phyloP scores from a whole-genome alignment of 495 filamentous ascomycete genomes.

The Aspergillus sclerotioniger region DNA sequence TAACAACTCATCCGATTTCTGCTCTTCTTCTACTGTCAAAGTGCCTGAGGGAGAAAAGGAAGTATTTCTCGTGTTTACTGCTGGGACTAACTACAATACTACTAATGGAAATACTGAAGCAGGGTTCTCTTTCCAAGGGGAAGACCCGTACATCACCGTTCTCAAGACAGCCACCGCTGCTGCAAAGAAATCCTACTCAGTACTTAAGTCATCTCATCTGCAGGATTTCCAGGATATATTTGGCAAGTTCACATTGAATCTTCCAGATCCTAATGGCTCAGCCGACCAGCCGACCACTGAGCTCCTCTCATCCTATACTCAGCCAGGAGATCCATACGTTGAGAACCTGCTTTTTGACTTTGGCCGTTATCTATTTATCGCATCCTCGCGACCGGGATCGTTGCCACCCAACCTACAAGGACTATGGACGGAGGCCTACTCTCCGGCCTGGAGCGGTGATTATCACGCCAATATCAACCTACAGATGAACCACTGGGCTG shows the following conservation, averaged over 20 bases:
- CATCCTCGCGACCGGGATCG: slow-evolving; percentile 34
- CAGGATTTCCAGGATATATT: slow-evolving; percentile 38
- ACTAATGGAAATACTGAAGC: slow-evolving; percentile 38
- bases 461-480: slow-evolving; percentile 54
- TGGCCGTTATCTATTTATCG: slow-evolving; percentile 46
- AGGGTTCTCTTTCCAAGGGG: slow-evolving; percentile 45
- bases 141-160: slow-evolving; percentile 39
- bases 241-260: slow-evolving; percentile 34
- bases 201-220: slow-evolving; percentile 35
- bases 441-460: slow-evolving; percentile 44
- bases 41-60: slow-evolving; percentile 2
- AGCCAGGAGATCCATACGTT: slow-evolving; percentile 40
- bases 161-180: slow-evolving; percentile 28
- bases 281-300: slow-evolving; percentile 33
- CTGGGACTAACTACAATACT: slow-evolving; percentile 46
- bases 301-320: slow-evolving; percentile 33
- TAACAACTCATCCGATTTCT: not conserved
- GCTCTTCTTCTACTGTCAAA: slow-evolving; percentile 13
- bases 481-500: slow-evolving; percentile 53
- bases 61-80: slow-evolving; percentile 36
- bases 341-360: slow-evolving; percentile 47
- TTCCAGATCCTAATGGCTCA: slow-evolving; percentile 40
- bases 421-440: slow-evolving; percentile 35
- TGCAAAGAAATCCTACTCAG: slow-evolving; percentile 23
- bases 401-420: slow-evolving; percentile 49